phyloP scores from a whole-genome alignment of 257 asterid species.

The Solanum stenotomum region DNA sequence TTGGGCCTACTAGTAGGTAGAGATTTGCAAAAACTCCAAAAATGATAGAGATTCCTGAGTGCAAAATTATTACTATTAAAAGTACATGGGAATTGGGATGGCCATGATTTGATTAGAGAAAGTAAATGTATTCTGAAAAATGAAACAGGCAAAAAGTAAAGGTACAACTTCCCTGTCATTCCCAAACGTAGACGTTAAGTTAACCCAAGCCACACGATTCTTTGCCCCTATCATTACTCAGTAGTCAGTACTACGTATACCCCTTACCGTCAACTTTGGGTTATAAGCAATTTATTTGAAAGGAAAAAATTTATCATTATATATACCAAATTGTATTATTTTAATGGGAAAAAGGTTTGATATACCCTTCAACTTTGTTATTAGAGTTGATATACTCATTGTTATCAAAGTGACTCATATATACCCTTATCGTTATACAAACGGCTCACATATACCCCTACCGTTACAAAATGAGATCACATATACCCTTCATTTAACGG shows the following conservation, averaged over 20 bases:
- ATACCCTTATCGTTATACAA: no score
- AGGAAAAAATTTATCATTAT: neutral
- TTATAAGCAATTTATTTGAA: neutral
- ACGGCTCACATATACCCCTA: no score
- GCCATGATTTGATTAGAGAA: neutral
- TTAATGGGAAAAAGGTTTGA: no score
- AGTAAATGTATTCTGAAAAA: neutral
- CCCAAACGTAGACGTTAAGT: neutral
- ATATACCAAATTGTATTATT: neutral
- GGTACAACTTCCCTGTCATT: neutral
- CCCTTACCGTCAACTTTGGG: neutral
- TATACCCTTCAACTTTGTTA: fast-evolving
- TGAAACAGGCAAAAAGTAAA: neutral
- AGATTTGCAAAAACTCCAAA: neutral
- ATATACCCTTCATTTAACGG: no score
- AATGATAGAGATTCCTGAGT: neutral
- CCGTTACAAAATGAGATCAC: no score
- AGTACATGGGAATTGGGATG: neutral
- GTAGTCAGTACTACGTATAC: neutral
- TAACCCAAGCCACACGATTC: neutral
- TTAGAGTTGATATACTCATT: fast-evolving
- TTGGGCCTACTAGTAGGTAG: neutral
- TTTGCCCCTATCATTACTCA: neutral
- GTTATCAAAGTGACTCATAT: no score
- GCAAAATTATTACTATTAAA: neutral